phyloP scores from a whole-genome alignment of 768 basidiomycete genomes.

The Psilocybe cyanescens region DNA sequence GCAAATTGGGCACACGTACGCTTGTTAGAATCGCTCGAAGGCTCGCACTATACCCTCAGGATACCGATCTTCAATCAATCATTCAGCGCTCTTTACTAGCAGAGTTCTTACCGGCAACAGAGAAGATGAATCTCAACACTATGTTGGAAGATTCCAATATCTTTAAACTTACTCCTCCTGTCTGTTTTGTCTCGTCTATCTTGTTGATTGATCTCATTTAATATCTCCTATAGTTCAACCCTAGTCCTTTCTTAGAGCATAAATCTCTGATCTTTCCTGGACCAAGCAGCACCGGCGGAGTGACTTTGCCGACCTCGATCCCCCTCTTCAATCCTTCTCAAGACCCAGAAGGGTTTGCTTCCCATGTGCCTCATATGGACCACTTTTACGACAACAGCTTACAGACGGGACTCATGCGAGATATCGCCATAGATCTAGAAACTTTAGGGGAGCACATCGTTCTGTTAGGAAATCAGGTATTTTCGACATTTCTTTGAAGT shows the following conservation, averaged over 20 bases:
- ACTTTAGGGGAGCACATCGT: conserved; percentile 66
- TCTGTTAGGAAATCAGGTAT: conserved; percentile 67
- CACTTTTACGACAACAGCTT: conserved; percentile 73
- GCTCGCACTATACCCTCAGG: conserved; percentile 47
- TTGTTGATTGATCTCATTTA: background rate
- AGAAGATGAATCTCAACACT: conserved; percentile 55
- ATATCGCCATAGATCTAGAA: conserved; percentile 66
- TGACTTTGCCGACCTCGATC: conserved; percentile 38
- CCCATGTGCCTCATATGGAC: conserved; percentile 69
- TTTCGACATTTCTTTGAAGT: conserved; percentile 5
- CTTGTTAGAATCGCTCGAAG: conserved; percentile 58
- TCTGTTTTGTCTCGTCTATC: conserved; percentile 27
- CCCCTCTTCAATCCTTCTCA: conserved; percentile 51
- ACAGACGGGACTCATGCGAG: conserved; percentile 69
- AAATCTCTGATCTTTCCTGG: conserved; percentile 50
- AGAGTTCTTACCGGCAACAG: conserved; percentile 64
- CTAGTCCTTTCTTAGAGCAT: conserved; percentile 43
- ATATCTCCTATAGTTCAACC: conserved; percentile 45
- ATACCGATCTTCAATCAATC: conserved; percentile 49
- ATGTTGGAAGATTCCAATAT: conserved; percentile 57
- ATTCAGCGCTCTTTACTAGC: conserved; percentile 54
- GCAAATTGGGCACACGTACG: conserved; percentile 65
- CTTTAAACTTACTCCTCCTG: conserved; percentile 41
- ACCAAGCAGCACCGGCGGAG: conserved; percentile 36
- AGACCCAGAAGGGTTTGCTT: conserved; percentile 58